A percentile compares a stretch with the other conserved stretches of the same genome.
Evolutionary conservation across 257 asterid genomes (phyloP).

Genomic region (Ballota nigra): DNA sequence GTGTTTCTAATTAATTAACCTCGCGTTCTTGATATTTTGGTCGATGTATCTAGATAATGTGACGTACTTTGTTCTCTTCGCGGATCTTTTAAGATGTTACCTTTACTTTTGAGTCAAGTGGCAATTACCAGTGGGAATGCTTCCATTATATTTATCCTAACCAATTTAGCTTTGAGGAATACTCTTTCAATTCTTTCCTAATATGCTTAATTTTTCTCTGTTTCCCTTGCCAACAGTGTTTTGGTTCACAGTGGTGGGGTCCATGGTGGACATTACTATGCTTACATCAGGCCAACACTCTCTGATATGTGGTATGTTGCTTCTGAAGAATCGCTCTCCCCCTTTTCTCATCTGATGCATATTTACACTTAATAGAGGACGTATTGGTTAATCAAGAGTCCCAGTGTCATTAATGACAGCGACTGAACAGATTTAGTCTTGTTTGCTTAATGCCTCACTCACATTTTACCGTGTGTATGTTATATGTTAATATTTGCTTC

Average conservation of each 20-base stretch:
- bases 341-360: not conserved
- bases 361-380: not conserved
- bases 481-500: constrained; percentile 8
- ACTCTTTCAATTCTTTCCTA: not conserved
- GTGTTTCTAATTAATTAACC: not conserved
- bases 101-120: constrained; percentile 1
- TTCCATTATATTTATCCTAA: not conserved
- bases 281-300: constrained; percentile 91
- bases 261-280: constrained; percentile 98
- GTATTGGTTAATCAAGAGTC: constrained; percentile 6
- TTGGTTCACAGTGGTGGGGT: constrained; percentile 98
- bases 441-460: constrained; percentile 8
- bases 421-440: not conserved
- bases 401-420: constrained; percentile 7
- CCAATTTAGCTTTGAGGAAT: not conserved
- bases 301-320: constrained; percentile 77
- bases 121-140: not conserved
- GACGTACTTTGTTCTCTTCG: not conserved
- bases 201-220: constrained; percentile 7
- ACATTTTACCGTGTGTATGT: not conserved
- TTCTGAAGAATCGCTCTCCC: not conserved
- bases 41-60: constrained; percentile 4
- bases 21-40: not conserved
- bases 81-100: constrained; percentile 10
- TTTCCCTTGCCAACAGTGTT: constrained; percentile 58